Evolutionary conservation across 257 asterid species (phyloP).

Genomic region (Solanum chmielewskii): DNA sequence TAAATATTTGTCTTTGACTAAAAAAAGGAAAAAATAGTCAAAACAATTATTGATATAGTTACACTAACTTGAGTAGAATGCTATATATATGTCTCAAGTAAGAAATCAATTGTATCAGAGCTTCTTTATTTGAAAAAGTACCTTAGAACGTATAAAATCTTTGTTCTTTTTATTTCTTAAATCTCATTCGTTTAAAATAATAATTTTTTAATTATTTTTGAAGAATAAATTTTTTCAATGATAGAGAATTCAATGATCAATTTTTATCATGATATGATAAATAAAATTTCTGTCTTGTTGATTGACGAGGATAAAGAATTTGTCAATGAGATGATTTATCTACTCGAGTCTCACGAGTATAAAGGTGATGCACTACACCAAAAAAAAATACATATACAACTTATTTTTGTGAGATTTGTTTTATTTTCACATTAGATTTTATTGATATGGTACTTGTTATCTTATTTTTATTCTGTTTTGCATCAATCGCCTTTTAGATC

Average conservation of each 20-base stretch:
- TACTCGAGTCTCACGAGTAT: too few species aligned
- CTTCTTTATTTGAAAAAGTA: not conserved
- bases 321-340: too few species aligned
- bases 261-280: too few species aligned
- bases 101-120: not conserved
- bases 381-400: not conserved
- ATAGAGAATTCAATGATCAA: not conserved
- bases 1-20: not conserved
- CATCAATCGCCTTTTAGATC: too few species aligned
- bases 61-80: not conserved
- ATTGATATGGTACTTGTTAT: too few species aligned
- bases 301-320: too few species aligned
- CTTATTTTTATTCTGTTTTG: too few species aligned
- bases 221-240: not conserved
- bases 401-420: too few species aligned
- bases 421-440: too few species aligned
- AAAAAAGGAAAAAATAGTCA: not conserved
- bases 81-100: not conserved
- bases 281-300: too few species aligned
- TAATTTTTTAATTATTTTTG: not conserved
- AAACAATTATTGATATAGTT: not conserved
- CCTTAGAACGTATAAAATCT: not conserved
- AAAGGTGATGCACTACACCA: too few species aligned
- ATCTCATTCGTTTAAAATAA: not conserved
- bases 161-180: not conserved